These are phyloP conservation scores for Cercophora samala DNA, from an alignment of 495 filamentous ascomycete genomes.

Conservation along the genomic window DNA sequence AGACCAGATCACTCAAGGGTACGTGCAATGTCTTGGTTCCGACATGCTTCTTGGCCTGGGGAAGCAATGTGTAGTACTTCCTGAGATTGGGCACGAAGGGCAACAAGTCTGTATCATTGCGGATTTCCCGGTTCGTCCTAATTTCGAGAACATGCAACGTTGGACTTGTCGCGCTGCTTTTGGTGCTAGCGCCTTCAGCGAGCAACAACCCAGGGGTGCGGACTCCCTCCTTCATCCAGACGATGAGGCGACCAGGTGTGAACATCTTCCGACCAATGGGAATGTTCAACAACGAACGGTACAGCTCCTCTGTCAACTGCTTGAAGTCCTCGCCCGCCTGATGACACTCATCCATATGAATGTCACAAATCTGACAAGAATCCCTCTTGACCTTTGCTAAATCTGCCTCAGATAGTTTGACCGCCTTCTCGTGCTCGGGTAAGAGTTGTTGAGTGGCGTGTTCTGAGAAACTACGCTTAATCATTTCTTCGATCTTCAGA, in stretches of 20 bases:
- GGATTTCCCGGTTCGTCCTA: constrained; percentile 53
- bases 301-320: constrained; percentile 67
- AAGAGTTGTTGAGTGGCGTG: constrained; percentile 96
- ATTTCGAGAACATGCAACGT: constrained; percentile 76
- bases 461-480: constrained; percentile 97
- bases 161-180: constrained; percentile 55
- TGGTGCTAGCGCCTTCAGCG: constrained; percentile 61
- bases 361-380: constrained; percentile 75
- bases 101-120: constrained; percentile 73
- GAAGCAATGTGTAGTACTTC: constrained; percentile 56
- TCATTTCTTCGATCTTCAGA: constrained; percentile 99
- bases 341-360: constrained; percentile 74
- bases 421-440: constrained; percentile 90
- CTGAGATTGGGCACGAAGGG: constrained; percentile 72
- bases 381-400: constrained; percentile 85
- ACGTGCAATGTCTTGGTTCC: constrained; percentile 60
- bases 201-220: constrained; percentile 76
- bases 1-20: constrained; percentile 71
- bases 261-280: constrained; percentile 81
- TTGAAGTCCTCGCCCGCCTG: constrained; percentile 74
- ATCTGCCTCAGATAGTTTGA: constrained; percentile 89
- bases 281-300: constrained; percentile 64
- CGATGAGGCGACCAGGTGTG: constrained; percentile 64
- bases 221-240: constrained; percentile 66
- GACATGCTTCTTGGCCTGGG: constrained; percentile 57